Base-by-base conservation (phyloP, 2,329 filamentous ascomycete genomes). In the Aspergillus fructus region DNA sequence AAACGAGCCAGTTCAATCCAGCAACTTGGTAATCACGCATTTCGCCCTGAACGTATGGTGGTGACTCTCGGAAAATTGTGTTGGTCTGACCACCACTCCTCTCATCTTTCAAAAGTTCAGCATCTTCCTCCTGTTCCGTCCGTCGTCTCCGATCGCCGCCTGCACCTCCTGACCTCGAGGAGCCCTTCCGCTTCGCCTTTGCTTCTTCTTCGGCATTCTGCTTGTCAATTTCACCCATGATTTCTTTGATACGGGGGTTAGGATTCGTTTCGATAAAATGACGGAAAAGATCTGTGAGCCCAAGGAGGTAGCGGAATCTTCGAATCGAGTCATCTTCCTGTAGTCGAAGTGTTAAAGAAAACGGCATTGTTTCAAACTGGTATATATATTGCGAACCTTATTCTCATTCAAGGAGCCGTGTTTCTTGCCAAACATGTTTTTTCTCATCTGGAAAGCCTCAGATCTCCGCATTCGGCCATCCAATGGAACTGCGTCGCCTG, bases 231-330 rank as follows among this genome's bases (percentile, higher is more conserved):
- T 97, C 91, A 50, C 85, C 84, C 83, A 97, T 94, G 66, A 97
- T 91, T 58, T 96, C 90, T 67, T 93, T 90, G 69, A 97, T 94
- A 67, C 90, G 91, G 15, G 94, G 93, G 70, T 99, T 93, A 5
- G 93, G 93, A 71, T 97, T 99, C 8, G 92, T 91, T 71, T 97
- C 93, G 77, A 99, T 99, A 75, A 99, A 99, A 77, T 99, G 94
- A 63, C 96, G 91, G 80, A 99, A 99, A 19, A 99, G 82, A 70
- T 99, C 94, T 15, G 94, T 99, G 52, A 99, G 81, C 24, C 96
- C 96, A 13, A 99, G 84, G 1, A 99, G 84, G 73, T 99, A 99
- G 62, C 92, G 88, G 74, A 99, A 99, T 72, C 94, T 85, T 66
- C 93, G 87, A 70, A 97, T 91, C 0, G 91, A 96, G 70, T 97